Evolutionary conservation across 352 stramenopile species (phyloP).

Genomic region (Phytophthora sojae): DNA sequence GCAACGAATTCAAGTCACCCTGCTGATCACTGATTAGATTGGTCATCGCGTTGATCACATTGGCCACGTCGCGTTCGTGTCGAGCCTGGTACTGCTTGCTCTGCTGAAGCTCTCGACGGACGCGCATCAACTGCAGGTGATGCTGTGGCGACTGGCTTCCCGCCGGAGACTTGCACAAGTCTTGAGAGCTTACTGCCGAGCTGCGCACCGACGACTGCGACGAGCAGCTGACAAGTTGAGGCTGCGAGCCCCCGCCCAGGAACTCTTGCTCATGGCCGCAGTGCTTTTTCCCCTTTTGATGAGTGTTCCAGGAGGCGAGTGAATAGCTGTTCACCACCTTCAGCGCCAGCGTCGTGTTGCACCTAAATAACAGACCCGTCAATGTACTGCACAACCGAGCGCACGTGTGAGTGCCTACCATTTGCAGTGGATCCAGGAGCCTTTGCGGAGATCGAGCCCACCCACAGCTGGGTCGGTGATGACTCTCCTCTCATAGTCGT

Average conservation of each 20-base stretch:
- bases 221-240: constrained; percentile 29
- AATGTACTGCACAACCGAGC: not conserved
- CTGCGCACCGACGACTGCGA: constrained; percentile 30
- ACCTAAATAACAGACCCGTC: constrained; percentile 24
- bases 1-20: constrained; percentile 31
- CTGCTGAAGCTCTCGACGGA: constrained; percentile 31
- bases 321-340: constrained; percentile 12
- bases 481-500: constrained; percentile 51
- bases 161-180: not conserved
- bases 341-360: constrained; percentile 39
- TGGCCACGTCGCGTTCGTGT: constrained; percentile 41
- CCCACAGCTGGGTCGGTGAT: constrained; percentile 50
- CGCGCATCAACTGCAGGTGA: constrained; percentile 30
- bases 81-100: constrained; percentile 33
- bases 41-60: constrained; percentile 57
- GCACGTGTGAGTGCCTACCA: constrained; percentile 22
- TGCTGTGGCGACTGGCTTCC: constrained; percentile 22
- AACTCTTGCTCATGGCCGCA: constrained; percentile 15
- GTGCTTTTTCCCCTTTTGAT: constrained; percentile 41
- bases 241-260: constrained; percentile 11
- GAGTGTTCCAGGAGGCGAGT: constrained; percentile 43
- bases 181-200: constrained; percentile 3
- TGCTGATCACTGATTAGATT: constrained; percentile 59
- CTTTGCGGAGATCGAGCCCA: constrained; percentile 52
- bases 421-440: constrained; percentile 63